Conservation (phyloP, 495 filamentous ascomycete species). For the Aspergillus bridgeri region DNA sequence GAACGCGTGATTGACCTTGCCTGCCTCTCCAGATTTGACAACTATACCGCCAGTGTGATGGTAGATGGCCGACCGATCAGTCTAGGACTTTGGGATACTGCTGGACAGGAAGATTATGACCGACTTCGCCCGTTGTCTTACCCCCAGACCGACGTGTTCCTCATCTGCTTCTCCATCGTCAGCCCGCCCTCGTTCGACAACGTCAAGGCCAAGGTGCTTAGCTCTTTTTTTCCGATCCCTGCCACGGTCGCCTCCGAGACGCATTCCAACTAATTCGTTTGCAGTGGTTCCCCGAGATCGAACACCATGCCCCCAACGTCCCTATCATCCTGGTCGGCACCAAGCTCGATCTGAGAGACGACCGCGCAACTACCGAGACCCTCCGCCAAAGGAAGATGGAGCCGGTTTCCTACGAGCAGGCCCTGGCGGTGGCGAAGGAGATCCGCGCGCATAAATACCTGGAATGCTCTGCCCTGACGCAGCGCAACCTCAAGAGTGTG, state of each 20-base stretch:
- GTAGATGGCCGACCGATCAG: constrained; percentile 97
- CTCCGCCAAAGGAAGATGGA: constrained; percentile 86
- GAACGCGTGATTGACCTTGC: constrained; percentile 14
- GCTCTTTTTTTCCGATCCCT: constrained; percentile 3
- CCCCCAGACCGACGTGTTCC: constrained; percentile 95
- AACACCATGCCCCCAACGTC: constrained; percentile 91
- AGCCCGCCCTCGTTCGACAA: constrained; percentile 97
- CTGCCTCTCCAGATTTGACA: constrained; percentile 73
- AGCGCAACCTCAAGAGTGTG: constrained; percentile 93
- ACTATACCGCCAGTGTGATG: constrained; percentile 98
- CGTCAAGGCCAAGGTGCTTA: constrained; percentile 90
- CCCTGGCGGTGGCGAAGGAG: constrained; percentile 78
- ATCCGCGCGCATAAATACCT: constrained; percentile 93
- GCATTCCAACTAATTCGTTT: background rate
- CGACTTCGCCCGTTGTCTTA: constrained; percentile 92
- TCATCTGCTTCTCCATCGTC: constrained; percentile 98
- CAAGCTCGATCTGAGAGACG: constrained; percentile 93
- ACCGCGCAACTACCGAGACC: constrained; percentile 71
- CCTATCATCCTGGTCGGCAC: constrained; percentile 97
- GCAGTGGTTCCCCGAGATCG: constrained; percentile 95
- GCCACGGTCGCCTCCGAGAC: too few species aligned
- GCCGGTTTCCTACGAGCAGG: constrained; percentile 87
- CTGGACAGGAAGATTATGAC: constrained; percentile 98
- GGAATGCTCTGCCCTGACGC: constrained; percentile 96
- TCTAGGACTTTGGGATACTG: constrained; percentile 97